A percentile compares a stretch with the other conserved stretches of the same genome.
phyloP scores from a whole-genome alignment of 1,139 yeast species.

The Zygoascus sp. region DNA sequence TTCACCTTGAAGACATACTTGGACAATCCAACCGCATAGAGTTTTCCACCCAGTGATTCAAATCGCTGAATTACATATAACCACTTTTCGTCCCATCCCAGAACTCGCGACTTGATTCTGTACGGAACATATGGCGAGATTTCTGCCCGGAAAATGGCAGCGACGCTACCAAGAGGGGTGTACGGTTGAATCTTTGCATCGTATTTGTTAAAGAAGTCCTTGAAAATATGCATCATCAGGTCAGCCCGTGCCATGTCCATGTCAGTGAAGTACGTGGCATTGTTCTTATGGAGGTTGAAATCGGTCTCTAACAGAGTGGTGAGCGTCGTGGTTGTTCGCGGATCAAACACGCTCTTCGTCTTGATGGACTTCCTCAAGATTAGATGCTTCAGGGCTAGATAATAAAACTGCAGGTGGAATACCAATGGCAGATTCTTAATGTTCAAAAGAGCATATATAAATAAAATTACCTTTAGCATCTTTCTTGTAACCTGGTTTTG shows the following conservation, averaged over 20 bases:
- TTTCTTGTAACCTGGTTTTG: not conserved
- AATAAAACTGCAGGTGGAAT: conserved; percentile 60
- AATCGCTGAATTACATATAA: conserved; percentile 65
- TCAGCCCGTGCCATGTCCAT: conserved; percentile 75
- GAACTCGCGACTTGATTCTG: conserved; percentile 51
- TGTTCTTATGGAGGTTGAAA: conserved; percentile 79
- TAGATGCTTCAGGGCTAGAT: conserved; percentile 38
- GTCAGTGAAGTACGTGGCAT: conserved; percentile 81
- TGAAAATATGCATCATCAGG: conserved; percentile 51
- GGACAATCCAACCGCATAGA: conserved; percentile 57
- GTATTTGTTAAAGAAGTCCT: conserved; percentile 29
- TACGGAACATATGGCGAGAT: conserved; percentile 62
- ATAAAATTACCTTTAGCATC: conserved; percentile 17
- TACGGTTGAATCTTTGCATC: conserved; percentile 53
- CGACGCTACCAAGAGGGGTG: conserved; percentile 73
- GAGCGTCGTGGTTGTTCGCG: conserved; percentile 47
- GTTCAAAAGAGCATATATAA: conserved; percentile 26
- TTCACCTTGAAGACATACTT: conserved; percentile 77
- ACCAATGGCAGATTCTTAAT: conserved; percentile 65
- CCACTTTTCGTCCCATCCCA: conserved; percentile 91
- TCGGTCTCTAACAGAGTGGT: conserved; percentile 81
- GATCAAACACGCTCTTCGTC: conserved; percentile 38
- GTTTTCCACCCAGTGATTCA: conserved; percentile 40
- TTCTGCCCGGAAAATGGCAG: conserved; percentile 65
- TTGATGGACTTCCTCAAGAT: conserved; percentile 28